These are phyloP conservation scores for Saccharum officinarum DNA, from an alignment of 176 grass and related monocot genomes.

Conservation along the genomic window DNA sequence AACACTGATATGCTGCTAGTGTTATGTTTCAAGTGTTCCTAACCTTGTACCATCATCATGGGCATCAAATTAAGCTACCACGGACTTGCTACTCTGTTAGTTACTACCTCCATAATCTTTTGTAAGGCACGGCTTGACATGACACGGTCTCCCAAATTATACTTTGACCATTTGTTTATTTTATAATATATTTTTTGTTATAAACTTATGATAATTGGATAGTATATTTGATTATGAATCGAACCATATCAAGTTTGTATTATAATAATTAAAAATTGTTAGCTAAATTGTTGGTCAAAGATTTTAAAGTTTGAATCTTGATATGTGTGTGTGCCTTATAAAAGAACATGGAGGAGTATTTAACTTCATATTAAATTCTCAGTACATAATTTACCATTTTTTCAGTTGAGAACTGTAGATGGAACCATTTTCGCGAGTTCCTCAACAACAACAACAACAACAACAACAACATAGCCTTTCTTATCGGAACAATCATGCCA, in stretches of 20 bases:
- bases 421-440: background rate
- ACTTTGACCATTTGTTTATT: background rate
- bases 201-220: background rate
- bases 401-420: background rate
- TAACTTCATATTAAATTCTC: background rate
- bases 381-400: background rate
- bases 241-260: too few species aligned
- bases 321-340: too few species aligned
- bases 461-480: background rate
- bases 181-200: background rate
- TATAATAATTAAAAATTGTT: background rate
- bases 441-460: background rate
- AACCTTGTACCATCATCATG: background rate
- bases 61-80: slow-evolving; percentile 4
- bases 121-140: background rate
- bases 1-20: background rate
- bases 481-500: background rate
- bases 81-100: slow-evolving; percentile 11
- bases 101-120: background rate
- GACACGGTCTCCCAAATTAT: background rate
- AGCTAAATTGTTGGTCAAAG: background rate
- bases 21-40: slow-evolving; percentile 19
- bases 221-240: background rate
- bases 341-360: too few species aligned
- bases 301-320: background rate